Evolutionary conservation across 306 rosid genomes (phyloP).

Genomic region (Dryas octopetala): DNA sequence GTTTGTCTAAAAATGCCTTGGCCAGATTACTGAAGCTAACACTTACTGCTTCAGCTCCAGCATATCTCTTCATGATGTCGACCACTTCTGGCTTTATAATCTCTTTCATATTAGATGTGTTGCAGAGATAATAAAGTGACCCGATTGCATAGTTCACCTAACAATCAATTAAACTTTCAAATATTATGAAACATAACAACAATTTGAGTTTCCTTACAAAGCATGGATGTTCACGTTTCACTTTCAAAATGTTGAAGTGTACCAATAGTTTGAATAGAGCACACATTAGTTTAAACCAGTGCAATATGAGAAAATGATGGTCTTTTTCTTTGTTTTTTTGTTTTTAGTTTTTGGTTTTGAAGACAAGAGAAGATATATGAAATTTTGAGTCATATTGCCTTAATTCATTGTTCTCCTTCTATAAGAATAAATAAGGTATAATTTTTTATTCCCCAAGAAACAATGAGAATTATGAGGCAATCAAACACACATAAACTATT

Average conservation of each 20-base stretch:
- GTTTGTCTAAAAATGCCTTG: conserved; percentile 75
- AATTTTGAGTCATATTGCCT: neutral
- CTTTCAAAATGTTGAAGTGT: neutral
- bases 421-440: neutral
- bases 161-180: conserved; percentile 8
- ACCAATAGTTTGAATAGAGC: neutral
- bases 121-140: conserved; percentile 68
- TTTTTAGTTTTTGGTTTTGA: too few relatives aligned
- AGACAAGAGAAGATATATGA: too few relatives aligned
- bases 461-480: neutral
- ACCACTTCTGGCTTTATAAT: conserved; percentile 83
- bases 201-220: neutral
- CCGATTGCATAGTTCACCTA: conserved; percentile 87
- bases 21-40: conserved; percentile 83
- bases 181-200: neutral
- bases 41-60: conserved; percentile 62
- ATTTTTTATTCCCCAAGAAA: too few relatives aligned
- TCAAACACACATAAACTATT: neutral
- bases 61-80: conserved; percentile 73
- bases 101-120: conserved; percentile 57
- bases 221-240: neutral
- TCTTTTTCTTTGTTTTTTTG: too few relatives aligned
- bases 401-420: neutral
- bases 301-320: neutral
- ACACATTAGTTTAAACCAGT: neutral